Evolutionary conservation across 129 eudicot species (phyloP).

Genomic region (Pulicaria dysenterica): DNA sequence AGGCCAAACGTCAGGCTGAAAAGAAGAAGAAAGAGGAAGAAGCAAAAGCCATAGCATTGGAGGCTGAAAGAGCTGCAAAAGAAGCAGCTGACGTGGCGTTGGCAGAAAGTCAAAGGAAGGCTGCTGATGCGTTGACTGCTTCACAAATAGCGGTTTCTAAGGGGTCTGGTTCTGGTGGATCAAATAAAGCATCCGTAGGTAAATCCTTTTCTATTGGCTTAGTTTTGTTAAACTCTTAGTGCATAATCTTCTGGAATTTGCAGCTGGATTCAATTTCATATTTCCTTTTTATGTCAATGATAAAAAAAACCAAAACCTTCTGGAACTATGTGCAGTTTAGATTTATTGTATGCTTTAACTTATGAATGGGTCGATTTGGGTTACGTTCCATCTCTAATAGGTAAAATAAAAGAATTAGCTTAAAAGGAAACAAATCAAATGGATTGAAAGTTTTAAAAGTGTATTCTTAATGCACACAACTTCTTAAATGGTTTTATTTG

Average conservation of each 20-base stretch:
- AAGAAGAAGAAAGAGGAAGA: slow-evolving; percentile 63
- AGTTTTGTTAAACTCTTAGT: background rate
- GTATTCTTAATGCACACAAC: slow-evolving; percentile 2
- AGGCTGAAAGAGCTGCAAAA: slow-evolving; percentile 79
- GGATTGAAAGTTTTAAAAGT: slow-evolving; percentile 1
- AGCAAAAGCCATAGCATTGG: slow-evolving; percentile 58
- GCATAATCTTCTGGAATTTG: background rate
- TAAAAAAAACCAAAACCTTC: slow-evolving; percentile 2
- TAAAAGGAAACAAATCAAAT: background rate
- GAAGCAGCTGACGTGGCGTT: slow-evolving; percentile 59
- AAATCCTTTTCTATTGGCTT: slow-evolving; percentile 11
- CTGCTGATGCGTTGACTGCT: slow-evolving; percentile 41
- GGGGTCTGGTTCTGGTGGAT: slow-evolving; percentile 37
- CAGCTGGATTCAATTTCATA: slow-evolving; percentile 13
- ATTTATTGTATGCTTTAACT: background rate
- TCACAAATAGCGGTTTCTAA: slow-evolving; percentile 37
- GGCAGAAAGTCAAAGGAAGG: slow-evolving; percentile 41
- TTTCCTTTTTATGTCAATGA: background rate
- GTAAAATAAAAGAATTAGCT: background rate
- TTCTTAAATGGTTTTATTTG: background rate
- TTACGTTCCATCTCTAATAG: background rate
- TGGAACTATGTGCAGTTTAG: background rate
- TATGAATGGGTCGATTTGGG: background rate
- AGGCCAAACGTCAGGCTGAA: slow-evolving; percentile 73
- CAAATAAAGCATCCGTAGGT: slow-evolving; percentile 49